A percentile compares a stretch with the other conserved stretches of the same genome.
These are phyloP conservation scores for Cutaneotrichosporon cyanovorans DNA, from an alignment of 1,284 basidiomycete genomes.

Conservation along the genomic window DNA sequence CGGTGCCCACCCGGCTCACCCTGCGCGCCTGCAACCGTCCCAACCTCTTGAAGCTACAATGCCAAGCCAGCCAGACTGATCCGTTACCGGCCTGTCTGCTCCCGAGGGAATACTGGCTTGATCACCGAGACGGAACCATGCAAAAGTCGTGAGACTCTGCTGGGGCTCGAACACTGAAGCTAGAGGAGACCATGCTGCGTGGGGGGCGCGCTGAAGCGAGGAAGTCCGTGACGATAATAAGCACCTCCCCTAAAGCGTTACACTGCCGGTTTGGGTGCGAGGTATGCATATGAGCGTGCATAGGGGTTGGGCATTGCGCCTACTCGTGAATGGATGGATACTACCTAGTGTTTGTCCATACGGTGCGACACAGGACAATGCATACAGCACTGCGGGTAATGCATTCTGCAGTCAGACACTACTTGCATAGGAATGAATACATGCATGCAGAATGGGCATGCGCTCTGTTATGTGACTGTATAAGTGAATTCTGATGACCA, in stretches of 20 bases:
- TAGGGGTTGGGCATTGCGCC: no score
- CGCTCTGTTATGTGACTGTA: no score
- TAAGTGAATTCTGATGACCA: no score
- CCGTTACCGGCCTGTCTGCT: constrained; percentile 42
- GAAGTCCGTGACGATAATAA: constrained; percentile 35
- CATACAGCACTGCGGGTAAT: no score
- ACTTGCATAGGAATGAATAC: no score
- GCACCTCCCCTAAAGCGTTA: constrained; percentile 41
- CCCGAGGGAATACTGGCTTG: constrained; percentile 26
- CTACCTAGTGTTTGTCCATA: no score
- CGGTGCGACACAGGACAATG: no score
- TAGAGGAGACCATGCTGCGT: constrained; percentile 37
- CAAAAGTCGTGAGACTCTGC: constrained; percentile 33
- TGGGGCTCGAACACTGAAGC: constrained; percentile 44
- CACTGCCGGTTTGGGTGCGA: constrained; percentile 12
- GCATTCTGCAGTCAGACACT: no score
- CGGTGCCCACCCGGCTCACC: constrained; percentile 39
- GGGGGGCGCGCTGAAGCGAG: constrained; percentile 38
- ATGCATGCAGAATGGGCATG: no score
- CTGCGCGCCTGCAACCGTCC: constrained; percentile 42
- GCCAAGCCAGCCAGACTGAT: constrained; percentile 43
- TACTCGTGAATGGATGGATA: no score
- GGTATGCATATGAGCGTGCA: neutral
- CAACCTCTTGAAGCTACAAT: constrained; percentile 39
- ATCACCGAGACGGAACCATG: constrained; percentile 38